Evolutionary conservation across 139 green algal species (phyloP), one percentile per base, ranked within the genome.

Genomic region (Coelastrella sp.): DNA sequence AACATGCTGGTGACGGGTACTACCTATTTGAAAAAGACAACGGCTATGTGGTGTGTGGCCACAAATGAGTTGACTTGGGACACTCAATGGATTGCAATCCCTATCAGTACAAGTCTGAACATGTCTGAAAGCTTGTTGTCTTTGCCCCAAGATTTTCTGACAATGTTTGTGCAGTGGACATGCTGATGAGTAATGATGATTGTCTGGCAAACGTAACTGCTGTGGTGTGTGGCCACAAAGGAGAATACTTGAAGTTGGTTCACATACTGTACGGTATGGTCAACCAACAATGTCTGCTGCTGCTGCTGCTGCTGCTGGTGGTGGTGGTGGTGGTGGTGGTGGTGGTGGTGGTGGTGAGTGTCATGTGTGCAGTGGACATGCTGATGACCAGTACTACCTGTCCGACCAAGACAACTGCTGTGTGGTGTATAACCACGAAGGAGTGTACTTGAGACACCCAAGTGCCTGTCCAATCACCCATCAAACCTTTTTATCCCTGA

Each of bases 381-480:
- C 74, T 80, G 74, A 60, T 80, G 5, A 80, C 58, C 3, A 59
- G 5, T 23, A 77, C 74, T 32, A 58, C 7, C 8, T 57, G 74
- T 87, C 81, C 77, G 81, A 87, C 64, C 61, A 83, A 54, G 76
- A 61, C 76, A 83, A 92, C 87, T 57, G 71, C 58, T 94, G 91
- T 89, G 90, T 89, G 68, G 91, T 94, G 91, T 94, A 89, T 71
- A 89, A 89, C 16, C 19, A 84, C 0, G 81, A 79, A 5, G 82
- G 86, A 1, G 74, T 92, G 76, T 94, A 92, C 87, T 79, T 94
- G 47, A 85, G 91, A 2, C 92, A 94, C 90, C 86, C 90, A 54
- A 92, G 97, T 7, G 93, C 97, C n/a, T 95, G 47, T 92, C 71
- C 61, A 95, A 98, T 89, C 95, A 98, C 92, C n/a, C n/a, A n/a